Conservation (phyloP, 2,329 filamentous ascomycete genomes). For the Cladophialophora carrionii region DNA sequence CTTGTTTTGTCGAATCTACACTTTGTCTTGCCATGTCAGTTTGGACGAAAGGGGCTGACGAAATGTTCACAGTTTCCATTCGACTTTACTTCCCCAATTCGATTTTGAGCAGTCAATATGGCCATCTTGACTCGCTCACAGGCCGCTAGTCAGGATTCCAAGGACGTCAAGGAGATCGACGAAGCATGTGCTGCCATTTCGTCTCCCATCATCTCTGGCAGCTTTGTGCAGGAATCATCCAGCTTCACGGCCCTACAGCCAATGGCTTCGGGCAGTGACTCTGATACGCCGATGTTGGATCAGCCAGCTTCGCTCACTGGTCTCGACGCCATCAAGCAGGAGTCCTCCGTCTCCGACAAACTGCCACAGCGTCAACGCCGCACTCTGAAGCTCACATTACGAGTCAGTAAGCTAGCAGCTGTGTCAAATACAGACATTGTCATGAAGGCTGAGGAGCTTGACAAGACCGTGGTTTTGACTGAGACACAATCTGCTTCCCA, state of each 20-base stretch:
- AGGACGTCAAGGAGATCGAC: constrained; percentile 10
- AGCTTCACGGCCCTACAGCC: neutral
- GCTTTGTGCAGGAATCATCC: neutral
- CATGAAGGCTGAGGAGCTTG: neutral
- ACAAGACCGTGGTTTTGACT: neutral
- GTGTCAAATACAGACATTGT: neutral
- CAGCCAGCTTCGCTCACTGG: neutral
- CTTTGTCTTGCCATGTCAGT: neutral
- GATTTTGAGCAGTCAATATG: constrained; percentile 16
- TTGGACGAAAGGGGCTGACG: constrained; percentile 1
- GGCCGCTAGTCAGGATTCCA: neutral
- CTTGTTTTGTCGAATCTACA: neutral
- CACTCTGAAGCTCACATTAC: neutral
- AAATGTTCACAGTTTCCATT: neutral
- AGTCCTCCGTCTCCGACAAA: neutral
- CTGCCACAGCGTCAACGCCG: neutral
- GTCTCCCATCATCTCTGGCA: neutral
- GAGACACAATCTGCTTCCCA: neutral
- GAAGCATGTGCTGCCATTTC: constrained; percentile 1
- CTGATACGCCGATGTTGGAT: neutral
- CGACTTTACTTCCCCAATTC: neutral
- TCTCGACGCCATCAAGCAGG: neutral
- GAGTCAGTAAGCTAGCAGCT: neutral
- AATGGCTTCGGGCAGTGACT: neutral
- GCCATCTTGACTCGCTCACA: constrained; percentile 17